A percentile compares a stretch with the other conserved stretches of the same genome.
phyloP scores from a whole-genome alignment of 2,329 filamentous ascomycete genomes.

The Pleochaeta shiraiana region DNA sequence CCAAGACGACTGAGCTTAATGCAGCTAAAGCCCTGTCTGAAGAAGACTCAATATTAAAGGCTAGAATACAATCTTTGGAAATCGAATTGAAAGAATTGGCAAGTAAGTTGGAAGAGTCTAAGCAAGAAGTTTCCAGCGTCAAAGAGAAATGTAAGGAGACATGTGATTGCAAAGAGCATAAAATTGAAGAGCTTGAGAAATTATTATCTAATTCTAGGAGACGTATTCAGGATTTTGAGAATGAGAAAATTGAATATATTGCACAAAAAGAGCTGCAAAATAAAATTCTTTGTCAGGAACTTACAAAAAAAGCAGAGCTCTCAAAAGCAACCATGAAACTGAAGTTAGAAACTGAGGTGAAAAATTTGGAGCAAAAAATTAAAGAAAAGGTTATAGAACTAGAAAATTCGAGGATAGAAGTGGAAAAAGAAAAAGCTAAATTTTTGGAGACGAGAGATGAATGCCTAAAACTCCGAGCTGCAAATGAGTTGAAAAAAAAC shows the following conservation, averaged over 20 bases:
- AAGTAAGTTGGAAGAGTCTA: conserved; percentile 16
- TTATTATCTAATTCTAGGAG: conserved; percentile 7
- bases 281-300: conserved; percentile 8
- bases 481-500: not conserved
- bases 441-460: conserved; percentile 4
- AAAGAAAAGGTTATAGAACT: conserved; percentile 7
- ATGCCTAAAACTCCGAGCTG: conserved; percentile 4
- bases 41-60: conserved; percentile 10
- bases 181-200: conserved; percentile 7
- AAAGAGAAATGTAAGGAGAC: conserved; percentile 7
- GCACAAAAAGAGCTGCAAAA: conserved; percentile 14
- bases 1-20: conserved; percentile 11
- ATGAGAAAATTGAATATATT: conserved; percentile 13
- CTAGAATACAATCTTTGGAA: conserved; percentile 11
- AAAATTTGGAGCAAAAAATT: conserved; percentile 8
- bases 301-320: conserved; percentile 8
- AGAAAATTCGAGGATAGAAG: not conserved
- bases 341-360: conserved; percentile 8
- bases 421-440: not conserved
- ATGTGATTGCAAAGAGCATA: conserved; percentile 6
- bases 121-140: conserved; percentile 15
- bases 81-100: conserved; percentile 11
- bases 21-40: conserved; percentile 7
- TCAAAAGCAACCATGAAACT: conserved; percentile 7
- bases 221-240: conserved; percentile 14